Evolutionary conservation across 1,139 yeast species (phyloP).

Genomic region (Suhomyces chickasaworum): DNA sequence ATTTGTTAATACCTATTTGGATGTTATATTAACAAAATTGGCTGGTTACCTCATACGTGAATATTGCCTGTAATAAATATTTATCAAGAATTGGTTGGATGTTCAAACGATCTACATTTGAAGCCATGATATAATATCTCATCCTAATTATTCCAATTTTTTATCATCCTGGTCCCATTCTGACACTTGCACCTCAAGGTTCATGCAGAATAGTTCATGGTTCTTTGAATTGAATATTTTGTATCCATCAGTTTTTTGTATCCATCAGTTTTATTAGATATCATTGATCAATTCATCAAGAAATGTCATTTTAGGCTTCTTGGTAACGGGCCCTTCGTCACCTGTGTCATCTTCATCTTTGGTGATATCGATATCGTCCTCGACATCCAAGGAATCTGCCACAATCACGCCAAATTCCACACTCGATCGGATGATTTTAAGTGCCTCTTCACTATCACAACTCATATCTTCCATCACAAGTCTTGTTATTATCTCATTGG

Average conservation of each 20-base stretch:
- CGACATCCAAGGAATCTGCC: slow-evolving; percentile 41
- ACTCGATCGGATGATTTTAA: slow-evolving; percentile 47
- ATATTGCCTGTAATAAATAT: neutral
- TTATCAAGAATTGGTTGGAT: neutral
- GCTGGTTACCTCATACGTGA: neutral
- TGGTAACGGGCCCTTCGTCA: slow-evolving; percentile 2
- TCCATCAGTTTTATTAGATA: neutral
- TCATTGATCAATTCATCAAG: slow-evolving; percentile 11
- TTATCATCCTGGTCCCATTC: neutral
- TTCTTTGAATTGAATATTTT: neutral
- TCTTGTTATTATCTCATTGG: slow-evolving; percentile 61
- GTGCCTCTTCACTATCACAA: slow-evolving; percentile 43
- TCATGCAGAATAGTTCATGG: too few species aligned
- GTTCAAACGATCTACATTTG: neutral
- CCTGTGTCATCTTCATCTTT: neutral
- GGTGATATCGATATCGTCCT: slow-evolving; percentile 28
- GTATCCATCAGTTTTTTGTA: neutral
- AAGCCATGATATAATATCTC: neutral
- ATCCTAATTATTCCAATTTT: neutral
- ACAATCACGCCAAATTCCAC: slow-evolving; percentile 58
- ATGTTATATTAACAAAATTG: too few species aligned
- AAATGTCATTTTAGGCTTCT: slow-evolving; percentile 5
- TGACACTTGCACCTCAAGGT: too few species aligned
- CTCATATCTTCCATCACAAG: slow-evolving; percentile 51
- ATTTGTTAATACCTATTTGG: too few species aligned